phyloP scores from a whole-genome alignment of 352 stramenopile genomes.

The Thalassiosira ordinaria region DNA sequence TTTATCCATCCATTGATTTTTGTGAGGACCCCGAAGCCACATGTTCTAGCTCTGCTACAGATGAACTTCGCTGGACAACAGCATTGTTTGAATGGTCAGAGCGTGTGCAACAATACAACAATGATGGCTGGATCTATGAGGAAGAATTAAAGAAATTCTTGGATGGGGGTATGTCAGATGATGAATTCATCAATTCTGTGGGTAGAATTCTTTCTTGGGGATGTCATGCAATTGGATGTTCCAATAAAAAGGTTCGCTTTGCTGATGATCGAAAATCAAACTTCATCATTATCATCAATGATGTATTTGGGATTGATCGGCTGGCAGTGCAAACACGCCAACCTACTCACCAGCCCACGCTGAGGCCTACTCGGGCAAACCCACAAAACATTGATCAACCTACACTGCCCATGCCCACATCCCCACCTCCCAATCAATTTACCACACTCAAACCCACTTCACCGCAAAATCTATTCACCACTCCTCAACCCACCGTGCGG shows the following conservation, averaged over 20 bases:
- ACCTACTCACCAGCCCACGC: not conserved
- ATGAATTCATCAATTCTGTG: slow-evolving; percentile 23
- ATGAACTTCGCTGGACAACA: slow-evolving; percentile 37
- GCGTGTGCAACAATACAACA: slow-evolving; percentile 24
- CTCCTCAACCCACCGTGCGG: too few species aligned
- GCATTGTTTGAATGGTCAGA: slow-evolving; percentile 30
- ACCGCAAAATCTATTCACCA: not conserved
- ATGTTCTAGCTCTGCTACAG: slow-evolving; percentile 10
- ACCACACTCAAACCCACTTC: not conserved
- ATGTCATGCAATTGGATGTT: slow-evolving; percentile 21
- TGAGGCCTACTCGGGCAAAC: too few species aligned
- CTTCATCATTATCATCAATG: slow-evolving; percentile 26
- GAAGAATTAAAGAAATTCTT: slow-evolving; percentile 22
- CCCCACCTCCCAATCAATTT: not conserved
- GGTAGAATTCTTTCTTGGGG: slow-evolving; percentile 16
- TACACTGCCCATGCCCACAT: not conserved
- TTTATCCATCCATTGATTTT: slow-evolving; percentile 46
- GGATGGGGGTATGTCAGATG: slow-evolving; percentile 1
- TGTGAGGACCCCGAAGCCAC: slow-evolving; percentile 43
- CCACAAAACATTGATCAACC: too few species aligned
- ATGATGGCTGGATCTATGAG: slow-evolving; percentile 13
- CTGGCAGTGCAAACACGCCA: not conserved
- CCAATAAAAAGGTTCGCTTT: slow-evolving; percentile 9
- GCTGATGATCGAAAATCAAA: slow-evolving; percentile 24
- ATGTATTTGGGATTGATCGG: slow-evolving; percentile 15